A percentile compares a stretch with the other conserved stretches of the same genome.
These are phyloP conservation scores for Talaromyces borbonicus DNA, from an alignment of 495 filamentous ascomycete species.

Conservation along the genomic window DNA sequence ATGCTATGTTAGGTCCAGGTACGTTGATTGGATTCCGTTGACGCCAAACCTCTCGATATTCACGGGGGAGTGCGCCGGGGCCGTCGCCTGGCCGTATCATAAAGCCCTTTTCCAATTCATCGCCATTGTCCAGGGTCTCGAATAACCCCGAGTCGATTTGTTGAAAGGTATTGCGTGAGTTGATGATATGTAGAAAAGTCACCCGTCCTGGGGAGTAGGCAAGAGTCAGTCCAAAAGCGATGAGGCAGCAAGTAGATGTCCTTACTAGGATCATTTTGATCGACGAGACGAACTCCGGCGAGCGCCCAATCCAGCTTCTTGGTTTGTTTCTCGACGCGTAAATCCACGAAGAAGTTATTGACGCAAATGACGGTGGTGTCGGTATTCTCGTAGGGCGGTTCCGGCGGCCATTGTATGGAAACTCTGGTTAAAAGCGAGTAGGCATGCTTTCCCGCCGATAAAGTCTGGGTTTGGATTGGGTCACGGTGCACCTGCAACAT, in stretches of 20 bases:
- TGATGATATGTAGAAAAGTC: conserved; percentile 6
- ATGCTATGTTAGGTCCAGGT: conserved; percentile 6
- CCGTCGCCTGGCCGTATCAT: conserved; percentile 3
- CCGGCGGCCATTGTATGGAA: conserved; percentile 34
- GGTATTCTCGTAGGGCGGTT: conserved; percentile 28
- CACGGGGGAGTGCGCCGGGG: conserved; percentile 1
- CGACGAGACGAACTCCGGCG: conserved; percentile 6
- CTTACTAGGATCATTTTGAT: conserved; percentile 6
- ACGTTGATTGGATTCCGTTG: background rate
- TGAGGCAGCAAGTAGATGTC: too few species aligned
- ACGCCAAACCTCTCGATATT: conserved; percentile 8
- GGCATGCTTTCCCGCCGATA: conserved; percentile 6
- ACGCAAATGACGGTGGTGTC: conserved; percentile 38
- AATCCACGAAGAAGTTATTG: conserved; percentile 33
- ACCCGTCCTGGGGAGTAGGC: conserved; percentile 2
- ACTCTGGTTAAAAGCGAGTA: conserved; percentile 25
- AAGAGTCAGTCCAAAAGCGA: background rate
- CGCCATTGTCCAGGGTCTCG: background rate
- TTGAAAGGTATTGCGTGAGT: conserved; percentile 8
- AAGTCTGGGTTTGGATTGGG: conserved; percentile 6
- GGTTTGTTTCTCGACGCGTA: conserved; percentile 26
- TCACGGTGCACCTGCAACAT: conserved; percentile 4
- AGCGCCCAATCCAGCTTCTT: conserved; percentile 11
- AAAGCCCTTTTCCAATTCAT: conserved; percentile 4
- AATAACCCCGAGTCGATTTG: conserved; percentile 6